Percentiles rank a stretch among this genome's conserved stretches.
phyloP scores from a whole-genome alignment of 2,329 filamentous ascomycete species.

The Stemphylium beticola region DNA sequence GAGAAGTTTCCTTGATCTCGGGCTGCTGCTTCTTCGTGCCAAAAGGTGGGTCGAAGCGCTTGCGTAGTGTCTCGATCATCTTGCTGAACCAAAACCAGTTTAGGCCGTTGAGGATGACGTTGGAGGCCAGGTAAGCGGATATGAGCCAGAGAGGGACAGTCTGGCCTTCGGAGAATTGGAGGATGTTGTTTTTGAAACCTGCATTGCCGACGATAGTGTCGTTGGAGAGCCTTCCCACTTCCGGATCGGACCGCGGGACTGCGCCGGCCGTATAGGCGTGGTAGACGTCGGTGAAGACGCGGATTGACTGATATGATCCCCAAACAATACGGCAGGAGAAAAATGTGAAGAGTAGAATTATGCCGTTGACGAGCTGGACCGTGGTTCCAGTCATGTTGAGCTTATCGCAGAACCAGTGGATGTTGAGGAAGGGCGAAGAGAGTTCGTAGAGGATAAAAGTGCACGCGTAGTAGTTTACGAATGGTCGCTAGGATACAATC shows the following conservation, averaged over 20 bases:
- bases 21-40: slow-evolving; percentile 48
- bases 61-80: slow-evolving; percentile 81
- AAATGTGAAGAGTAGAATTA: slow-evolving; percentile 74
- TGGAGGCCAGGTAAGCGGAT: slow-evolving; percentile 70
- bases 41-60: slow-evolving; percentile 70
- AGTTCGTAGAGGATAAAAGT: slow-evolving; percentile 89
- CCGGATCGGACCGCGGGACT: slow-evolving; percentile 32
- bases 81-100: slow-evolving; percentile 88
- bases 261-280: slow-evolving; percentile 44
- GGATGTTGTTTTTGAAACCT: slow-evolving; percentile 52
- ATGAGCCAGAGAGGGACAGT: slow-evolving; percentile 72
- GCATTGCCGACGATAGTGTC: slow-evolving; percentile 23
- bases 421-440: slow-evolving; percentile 82
- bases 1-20: slow-evolving; percentile 21
- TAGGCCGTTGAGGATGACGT: slow-evolving; percentile 73
- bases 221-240: slow-evolving; percentile 37
- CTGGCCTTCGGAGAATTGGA: slow-evolving; percentile 54
- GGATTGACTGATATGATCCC: slow-evolving; percentile 73
- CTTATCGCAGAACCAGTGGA: slow-evolving; percentile 94
- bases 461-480: slow-evolving; percentile 81
- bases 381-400: slow-evolving; percentile 76
- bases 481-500: slow-evolving; percentile 67
- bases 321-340: slow-evolving; percentile 79
- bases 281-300: slow-evolving; percentile 71
- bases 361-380: slow-evolving; percentile 78